Conservation (phyloP, 2,329 filamentous ascomycete species). For the Exophiala sp. region DNA sequence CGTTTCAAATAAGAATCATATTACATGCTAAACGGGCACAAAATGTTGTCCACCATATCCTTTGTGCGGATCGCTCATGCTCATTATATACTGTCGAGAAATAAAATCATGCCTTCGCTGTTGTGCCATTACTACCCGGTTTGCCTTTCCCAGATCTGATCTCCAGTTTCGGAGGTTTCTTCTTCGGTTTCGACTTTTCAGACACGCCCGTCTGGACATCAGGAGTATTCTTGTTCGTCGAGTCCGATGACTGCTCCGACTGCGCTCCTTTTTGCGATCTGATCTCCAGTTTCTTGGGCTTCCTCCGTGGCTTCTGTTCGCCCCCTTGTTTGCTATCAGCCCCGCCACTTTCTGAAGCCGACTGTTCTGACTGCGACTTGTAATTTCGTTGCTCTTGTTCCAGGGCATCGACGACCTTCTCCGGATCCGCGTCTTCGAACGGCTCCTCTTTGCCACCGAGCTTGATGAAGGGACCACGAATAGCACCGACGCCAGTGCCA, state of each 20-base stretch:
- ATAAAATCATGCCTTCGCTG: neutral
- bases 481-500: conserved; percentile 15
- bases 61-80: too few species aligned
- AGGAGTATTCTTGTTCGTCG: neutral
- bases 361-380: neutral
- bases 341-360: neutral
- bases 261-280: conserved; percentile 13
- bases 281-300: conserved; percentile 21
- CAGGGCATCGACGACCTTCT: conserved; percentile 14
- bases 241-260: neutral
- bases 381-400: conserved; percentile 12
- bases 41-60: too few species aligned
- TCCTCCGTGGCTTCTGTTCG: conserved; percentile 12
- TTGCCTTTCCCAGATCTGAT: conserved; percentile 15
- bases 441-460: conserved; percentile 20
- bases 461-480: conserved; percentile 23
- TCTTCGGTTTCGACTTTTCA: conserved; percentile 12
- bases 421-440: conserved; percentile 22
- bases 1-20: too few species aligned
- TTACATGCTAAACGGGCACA: too few species aligned
- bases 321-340: neutral
- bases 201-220: conserved; percentile 5
- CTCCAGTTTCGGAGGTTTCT: conserved; percentile 19
- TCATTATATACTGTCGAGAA: too few species aligned
- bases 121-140: neutral